A percentile compares a stretch with the other conserved stretches of the same genome.
phyloP scores from a whole-genome alignment of 305 asterid species.

The Fraxinus velutina region DNA sequence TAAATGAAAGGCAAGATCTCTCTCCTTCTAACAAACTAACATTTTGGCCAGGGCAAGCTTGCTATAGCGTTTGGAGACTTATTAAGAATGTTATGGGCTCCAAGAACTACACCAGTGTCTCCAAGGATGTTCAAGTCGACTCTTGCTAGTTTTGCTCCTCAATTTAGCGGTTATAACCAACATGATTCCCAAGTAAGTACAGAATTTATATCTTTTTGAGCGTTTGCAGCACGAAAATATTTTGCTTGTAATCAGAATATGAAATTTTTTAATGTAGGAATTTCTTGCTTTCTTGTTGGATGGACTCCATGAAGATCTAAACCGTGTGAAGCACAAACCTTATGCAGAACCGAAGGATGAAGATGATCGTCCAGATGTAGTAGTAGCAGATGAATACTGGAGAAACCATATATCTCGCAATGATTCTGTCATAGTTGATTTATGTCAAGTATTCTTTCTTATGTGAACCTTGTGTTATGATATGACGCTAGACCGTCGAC shows the following conservation, averaged over 20 bases:
- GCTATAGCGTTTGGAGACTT: constrained; percentile 75
- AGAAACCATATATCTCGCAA: constrained; percentile 63
- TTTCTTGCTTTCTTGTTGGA: constrained; percentile 73
- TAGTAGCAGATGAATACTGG: constrained; percentile 80
- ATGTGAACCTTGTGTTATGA: not conserved
- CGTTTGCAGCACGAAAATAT: constrained; percentile 1
- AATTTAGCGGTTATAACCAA: constrained; percentile 66
- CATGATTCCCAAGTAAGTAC: constrained; percentile 79
- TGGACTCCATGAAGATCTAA: constrained; percentile 88
- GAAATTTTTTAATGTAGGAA: constrained; percentile 41
- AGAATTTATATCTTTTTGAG: constrained; percentile 9
- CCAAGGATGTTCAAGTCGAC: constrained; percentile 62
- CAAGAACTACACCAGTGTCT: constrained; percentile 47
- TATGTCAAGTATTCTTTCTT: constrained; percentile 54
- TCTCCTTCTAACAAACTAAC: constrained; percentile 14
- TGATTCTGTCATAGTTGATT: constrained; percentile 70
- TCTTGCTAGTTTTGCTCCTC: constrained; percentile 64
- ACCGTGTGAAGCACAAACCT: constrained; percentile 73
- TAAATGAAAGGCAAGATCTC: not conserved
- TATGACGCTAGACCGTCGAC: not conserved
- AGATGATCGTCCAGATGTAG: constrained; percentile 59
- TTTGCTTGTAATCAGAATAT: constrained; percentile 9
- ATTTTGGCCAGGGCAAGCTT: constrained; percentile 64
- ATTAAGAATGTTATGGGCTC: constrained; percentile 70
- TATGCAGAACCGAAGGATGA: constrained; percentile 53